Evolutionary conservation across 208 protist species (phyloP).

Genomic region (Trypanosomatidae sp.): DNA sequence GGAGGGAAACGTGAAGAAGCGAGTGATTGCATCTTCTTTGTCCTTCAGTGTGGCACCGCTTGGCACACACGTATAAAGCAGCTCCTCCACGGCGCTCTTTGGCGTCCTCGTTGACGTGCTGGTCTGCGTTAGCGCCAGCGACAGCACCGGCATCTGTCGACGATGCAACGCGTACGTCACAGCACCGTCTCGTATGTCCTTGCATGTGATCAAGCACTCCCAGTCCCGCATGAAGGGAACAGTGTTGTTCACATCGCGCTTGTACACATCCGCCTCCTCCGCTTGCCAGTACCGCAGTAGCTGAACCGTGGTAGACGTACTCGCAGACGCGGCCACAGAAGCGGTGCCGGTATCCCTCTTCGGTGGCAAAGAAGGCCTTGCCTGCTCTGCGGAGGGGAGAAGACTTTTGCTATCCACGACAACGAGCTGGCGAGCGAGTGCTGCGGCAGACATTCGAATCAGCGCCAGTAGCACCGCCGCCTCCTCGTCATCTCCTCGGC

Average conservation of each 20-base stretch:
- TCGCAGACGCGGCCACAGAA: neutral
- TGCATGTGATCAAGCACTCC: constrained; percentile 57
- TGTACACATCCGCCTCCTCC: constrained; percentile 45
- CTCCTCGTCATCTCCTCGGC: neutral
- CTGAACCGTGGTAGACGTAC: constrained; percentile 8
- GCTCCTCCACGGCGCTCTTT: constrained; percentile 12
- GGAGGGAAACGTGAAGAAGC: constrained; percentile 48
- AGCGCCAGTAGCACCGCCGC: neutral
- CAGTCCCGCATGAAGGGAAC: constrained; percentile 40
- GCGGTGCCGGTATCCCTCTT: neutral
- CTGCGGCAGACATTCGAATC: constrained; percentile 4
- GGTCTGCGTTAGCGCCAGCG: constrained; percentile 14
- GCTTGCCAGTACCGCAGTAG: constrained; percentile 53
- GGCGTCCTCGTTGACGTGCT: neutral
- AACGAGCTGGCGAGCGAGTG: neutral
- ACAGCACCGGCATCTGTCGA: constrained; percentile 66
- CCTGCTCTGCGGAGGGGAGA: neutral
- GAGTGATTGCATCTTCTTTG: constrained; percentile 18
- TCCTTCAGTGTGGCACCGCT: neutral
- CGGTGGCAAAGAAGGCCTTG: neutral
- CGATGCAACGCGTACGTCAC: constrained; percentile 69
- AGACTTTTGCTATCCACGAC: constrained; percentile 3
- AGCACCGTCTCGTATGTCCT: constrained; percentile 27
- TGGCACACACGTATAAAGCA: constrained; percentile 12
- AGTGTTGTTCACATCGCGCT: constrained; percentile 32